Percentiles rank a stretch among this genome's conserved stretches.
Evolutionary conservation across 805 yeast genomes (phyloP).

Genomic region (Ogataea pignaliae): DNA sequence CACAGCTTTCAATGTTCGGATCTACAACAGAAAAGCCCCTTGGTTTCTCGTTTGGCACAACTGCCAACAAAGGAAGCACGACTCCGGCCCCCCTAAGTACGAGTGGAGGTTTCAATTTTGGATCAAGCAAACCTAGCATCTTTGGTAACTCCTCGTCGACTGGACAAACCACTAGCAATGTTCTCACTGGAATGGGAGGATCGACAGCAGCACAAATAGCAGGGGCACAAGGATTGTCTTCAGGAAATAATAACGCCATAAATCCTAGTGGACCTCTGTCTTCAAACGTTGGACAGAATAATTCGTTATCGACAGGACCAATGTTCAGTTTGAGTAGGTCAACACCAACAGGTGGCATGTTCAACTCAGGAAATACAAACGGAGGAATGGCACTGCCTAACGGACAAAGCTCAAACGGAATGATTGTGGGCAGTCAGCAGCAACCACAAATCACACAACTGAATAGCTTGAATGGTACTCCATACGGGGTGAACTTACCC

Average conservation of each 20-base stretch:
- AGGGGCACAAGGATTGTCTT: slow-evolving; percentile 47
- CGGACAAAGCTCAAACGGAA: not conserved
- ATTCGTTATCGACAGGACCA: slow-evolving; percentile 26
- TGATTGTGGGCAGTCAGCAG: slow-evolving; percentile 11
- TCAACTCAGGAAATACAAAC: not conserved
- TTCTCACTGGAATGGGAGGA: slow-evolving; percentile 5
- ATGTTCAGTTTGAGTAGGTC: slow-evolving; percentile 20
- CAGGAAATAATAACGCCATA: slow-evolving; percentile 54
- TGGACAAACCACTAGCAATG: slow-evolving; percentile 16
- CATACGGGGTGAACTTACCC: slow-evolving; percentile 24
- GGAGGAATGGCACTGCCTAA: not conserved
- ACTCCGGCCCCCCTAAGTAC: not conserved
- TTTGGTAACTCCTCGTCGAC: slow-evolving; percentile 26
- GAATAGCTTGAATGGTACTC: slow-evolving; percentile 10
- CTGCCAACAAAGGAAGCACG: slow-evolving; percentile 10
- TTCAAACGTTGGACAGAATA: not conserved
- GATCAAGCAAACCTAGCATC: slow-evolving; percentile 12
- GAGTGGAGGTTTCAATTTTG: slow-evolving; percentile 20
- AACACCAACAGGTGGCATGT: slow-evolving; percentile 2
- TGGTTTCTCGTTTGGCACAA: slow-evolving; percentile 18
- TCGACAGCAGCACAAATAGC: not conserved
- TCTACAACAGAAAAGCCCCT: not conserved
- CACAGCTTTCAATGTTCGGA: not conserved
- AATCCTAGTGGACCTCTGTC: slow-evolving; percentile 29
- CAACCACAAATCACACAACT: slow-evolving; percentile 5